Evolutionary conservation across 257 asterid genomes (phyloP).

Genomic region (Solanum dulcamara): DNA sequence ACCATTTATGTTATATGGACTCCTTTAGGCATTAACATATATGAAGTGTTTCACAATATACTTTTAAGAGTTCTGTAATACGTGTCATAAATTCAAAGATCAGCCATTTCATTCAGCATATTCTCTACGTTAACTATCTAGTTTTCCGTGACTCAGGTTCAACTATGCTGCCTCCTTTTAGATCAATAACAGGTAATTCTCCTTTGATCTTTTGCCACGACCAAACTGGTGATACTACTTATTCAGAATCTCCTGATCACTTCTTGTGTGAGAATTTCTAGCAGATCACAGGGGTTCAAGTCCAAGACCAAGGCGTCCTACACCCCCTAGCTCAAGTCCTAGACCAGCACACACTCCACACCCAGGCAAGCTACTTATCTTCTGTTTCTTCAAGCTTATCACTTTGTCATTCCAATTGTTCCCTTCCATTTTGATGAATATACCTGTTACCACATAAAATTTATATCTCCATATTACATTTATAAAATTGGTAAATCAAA

Average conservation of each 20-base stretch:
- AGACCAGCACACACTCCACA: not conserved
- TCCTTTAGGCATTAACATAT: not conserved
- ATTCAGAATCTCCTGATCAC: not conserved
- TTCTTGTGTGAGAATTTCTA: not conserved
- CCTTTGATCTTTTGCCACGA: not conserved
- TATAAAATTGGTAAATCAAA: not conserved
- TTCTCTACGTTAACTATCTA: not conserved
- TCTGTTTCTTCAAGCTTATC: not conserved
- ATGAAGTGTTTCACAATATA: not conserved
- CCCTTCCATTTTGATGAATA: not conserved
- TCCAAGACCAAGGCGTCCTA: not conserved
- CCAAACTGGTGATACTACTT: not conserved
- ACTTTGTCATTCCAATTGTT: not conserved
- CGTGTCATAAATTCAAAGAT: not conserved
- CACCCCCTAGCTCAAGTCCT: not conserved
- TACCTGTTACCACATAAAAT: not conserved
- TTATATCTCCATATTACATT: not conserved
- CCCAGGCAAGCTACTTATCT: not conserved
- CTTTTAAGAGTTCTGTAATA: not conserved
- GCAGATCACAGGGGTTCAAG: not conserved
- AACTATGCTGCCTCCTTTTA: slow-evolving; percentile 58
- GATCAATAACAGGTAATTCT: slow-evolving; percentile 34
- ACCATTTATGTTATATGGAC: not conserved
- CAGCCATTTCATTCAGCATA: not conserved
- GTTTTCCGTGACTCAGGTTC: slow-evolving; percentile 30